phyloP scores from a whole-genome alignment of 495 filamentous ascomycete genomes.

The Penicillium manginii region DNA sequence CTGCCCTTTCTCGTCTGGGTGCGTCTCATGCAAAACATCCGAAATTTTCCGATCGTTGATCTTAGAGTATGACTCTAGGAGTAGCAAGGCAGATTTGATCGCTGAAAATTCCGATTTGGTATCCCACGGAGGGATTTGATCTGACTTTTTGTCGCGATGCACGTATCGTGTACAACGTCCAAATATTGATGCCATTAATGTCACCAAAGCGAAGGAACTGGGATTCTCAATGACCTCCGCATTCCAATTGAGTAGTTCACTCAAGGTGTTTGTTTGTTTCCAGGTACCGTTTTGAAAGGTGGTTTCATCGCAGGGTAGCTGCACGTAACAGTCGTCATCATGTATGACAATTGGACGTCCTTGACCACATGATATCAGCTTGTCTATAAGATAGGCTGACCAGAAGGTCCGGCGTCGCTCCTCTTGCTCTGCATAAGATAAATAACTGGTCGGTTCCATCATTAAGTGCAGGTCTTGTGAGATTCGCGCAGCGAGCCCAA shows the following conservation, averaged over 20 bases:
- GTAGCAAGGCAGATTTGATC: constrained; percentile 31
- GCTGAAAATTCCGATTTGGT: constrained; percentile 31
- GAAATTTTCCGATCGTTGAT: constrained; percentile 11
- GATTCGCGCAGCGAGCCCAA: constrained; percentile 35
- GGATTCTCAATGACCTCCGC: constrained; percentile 19
- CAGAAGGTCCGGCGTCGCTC: constrained; percentile 36
- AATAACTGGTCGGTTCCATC: constrained; percentile 24
- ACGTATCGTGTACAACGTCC: constrained; percentile 34
- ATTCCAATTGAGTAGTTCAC: constrained; percentile 28
- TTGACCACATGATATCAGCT: constrained; percentile 34
- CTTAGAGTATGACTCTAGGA: constrained; percentile 33
- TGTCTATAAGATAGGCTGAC: constrained; percentile 37
- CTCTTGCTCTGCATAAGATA: constrained; percentile 33
- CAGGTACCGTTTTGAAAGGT: constrained; percentile 22
- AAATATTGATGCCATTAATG: constrained; percentile 34
- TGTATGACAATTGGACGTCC: constrained; percentile 30
- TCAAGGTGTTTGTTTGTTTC: constrained; percentile 29
- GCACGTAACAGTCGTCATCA: constrained; percentile 34
- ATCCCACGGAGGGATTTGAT: constrained; percentile 37
- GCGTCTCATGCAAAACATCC: constrained; percentile 12
- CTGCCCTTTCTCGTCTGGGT: constrained; percentile 25
- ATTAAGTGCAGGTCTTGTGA: constrained; percentile 36
- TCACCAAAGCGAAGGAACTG: constrained; percentile 28
- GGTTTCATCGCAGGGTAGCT: constrained; percentile 34
- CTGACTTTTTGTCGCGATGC: constrained; percentile 18